These are phyloP conservation scores for Zymoseptoria tritici DNA, from an alignment of 2,329 filamentous ascomycete genomes.

Conservation along the genomic window DNA sequence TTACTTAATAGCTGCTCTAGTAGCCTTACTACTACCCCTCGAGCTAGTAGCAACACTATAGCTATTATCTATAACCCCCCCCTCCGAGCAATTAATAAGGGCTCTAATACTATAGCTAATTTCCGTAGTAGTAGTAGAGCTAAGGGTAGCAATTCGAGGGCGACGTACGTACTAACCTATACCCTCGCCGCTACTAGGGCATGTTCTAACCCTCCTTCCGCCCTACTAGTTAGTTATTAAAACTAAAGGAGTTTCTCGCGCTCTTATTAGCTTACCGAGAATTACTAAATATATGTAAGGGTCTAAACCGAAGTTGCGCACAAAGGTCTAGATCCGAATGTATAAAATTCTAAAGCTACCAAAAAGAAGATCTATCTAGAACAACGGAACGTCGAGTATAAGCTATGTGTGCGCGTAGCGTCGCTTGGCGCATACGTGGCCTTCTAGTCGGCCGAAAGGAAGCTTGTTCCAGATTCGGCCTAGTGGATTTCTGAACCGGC, in stretches of 20 bases:
- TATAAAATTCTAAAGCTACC: no score
- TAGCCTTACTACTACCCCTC: background rate
- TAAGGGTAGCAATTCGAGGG: background rate
- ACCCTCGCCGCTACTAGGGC: background rate
- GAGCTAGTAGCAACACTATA: background rate
- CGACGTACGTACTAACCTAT: background rate
- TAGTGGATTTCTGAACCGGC: no score
- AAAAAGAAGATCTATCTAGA: no score
- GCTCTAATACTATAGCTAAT: background rate
- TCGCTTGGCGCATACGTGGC: no score
- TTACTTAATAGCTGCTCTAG: background rate
- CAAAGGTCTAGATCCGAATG: no score
- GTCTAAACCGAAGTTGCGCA: no score
- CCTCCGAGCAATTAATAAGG: background rate
- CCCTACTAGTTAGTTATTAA: background rate
- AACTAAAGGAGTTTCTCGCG: background rate
- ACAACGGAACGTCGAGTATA: no score
- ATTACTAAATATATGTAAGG: background rate
- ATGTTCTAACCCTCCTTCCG: background rate
- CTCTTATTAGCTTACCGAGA: background rate
- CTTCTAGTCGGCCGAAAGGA: no score
- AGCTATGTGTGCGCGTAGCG: no score
- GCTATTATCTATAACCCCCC: background rate
- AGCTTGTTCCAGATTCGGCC: no score
- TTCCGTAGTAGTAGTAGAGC: background rate